Conservation (phyloP, 805 yeast species). For the Saccharomyces jurei region DNA sequence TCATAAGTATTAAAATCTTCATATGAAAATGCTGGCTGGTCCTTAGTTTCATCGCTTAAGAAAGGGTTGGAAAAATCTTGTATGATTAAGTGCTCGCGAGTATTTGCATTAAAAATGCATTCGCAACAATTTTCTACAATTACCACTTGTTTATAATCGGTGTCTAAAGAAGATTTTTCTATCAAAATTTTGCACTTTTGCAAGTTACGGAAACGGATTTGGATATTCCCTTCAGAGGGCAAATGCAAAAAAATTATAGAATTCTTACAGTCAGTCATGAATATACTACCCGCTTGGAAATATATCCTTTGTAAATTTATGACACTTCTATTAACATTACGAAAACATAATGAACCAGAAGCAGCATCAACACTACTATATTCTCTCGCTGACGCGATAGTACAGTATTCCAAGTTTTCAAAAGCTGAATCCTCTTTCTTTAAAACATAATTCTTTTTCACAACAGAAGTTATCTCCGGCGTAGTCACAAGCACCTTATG, state of each 20-base stretch:
- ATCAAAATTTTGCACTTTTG: constrained; percentile 17
- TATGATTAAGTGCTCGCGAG: constrained; percentile 9
- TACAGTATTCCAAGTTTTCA: constrained; percentile 10
- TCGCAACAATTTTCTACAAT: constrained; percentile 20
- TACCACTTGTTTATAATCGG: constrained; percentile 12
- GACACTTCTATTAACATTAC: constrained; percentile 8
- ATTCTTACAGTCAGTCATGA: constrained; percentile 13
- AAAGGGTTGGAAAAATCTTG: constrained; percentile 21
- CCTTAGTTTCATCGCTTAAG: neutral
- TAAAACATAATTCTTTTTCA: constrained; percentile 1
- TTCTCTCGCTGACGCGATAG: neutral
- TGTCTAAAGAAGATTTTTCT: neutral
- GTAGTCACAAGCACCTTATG: neutral
- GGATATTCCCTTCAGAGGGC: constrained; percentile 13
- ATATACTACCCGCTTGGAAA: constrained; percentile 21
- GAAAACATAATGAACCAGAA: constrained; percentile 16
- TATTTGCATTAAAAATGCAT: constrained; percentile 15
- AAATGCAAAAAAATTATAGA: constrained; percentile 9
- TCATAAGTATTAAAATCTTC: constrained; percentile 3
- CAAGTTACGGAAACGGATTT: constrained; percentile 21
- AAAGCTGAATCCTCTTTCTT: constrained; percentile 2
- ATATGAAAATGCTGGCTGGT: constrained; percentile 2
- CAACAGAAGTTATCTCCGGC: neutral
- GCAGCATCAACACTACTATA: neutral
- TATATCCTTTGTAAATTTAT: constrained; percentile 12